Conservation (phyloP, 306 rosid genomes). For the Hippophae tibetana region DNA sequence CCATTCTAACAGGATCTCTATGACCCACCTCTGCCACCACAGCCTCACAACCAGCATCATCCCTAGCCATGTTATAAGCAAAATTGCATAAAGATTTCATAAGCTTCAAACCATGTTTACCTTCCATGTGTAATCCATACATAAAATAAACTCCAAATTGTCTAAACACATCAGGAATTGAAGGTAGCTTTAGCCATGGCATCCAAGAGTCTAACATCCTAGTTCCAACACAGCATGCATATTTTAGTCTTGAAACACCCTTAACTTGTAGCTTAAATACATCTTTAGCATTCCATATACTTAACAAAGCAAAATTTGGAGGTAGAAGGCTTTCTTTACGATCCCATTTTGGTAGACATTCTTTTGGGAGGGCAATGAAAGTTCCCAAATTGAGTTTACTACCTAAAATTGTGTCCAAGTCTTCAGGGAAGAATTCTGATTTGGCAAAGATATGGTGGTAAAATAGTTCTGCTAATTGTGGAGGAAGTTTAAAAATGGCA, state of each 20-base stretch:
- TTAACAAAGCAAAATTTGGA: constrained; percentile 52
- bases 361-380: constrained; percentile 71
- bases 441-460: constrained; percentile 41
- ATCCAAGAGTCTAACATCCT: constrained; percentile 65
- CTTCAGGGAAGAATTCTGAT: constrained; percentile 69
- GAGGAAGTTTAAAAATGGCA: constrained; percentile 35
- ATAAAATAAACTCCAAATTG: constrained; percentile 73
- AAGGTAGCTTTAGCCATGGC: constrained; percentile 86
- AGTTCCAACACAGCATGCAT: constrained; percentile 58
- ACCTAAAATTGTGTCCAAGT: constrained; percentile 47
- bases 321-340: constrained; percentile 38
- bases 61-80: constrained; percentile 69
- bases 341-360: constrained; percentile 34
- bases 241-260: constrained; percentile 54
- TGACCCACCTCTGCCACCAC: constrained; percentile 73
- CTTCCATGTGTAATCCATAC: constrained; percentile 74
- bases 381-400: constrained; percentile 71
- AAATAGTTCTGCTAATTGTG: constrained; percentile 26
- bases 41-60: constrained; percentile 68
- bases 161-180: constrained; percentile 69
- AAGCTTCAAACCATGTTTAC: constrained; percentile 39
- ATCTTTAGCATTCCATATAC: constrained; percentile 91
- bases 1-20: constrained; percentile 65
- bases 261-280: constrained; percentile 71
- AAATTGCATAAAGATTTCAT: constrained; percentile 54